Base-by-base conservation (phyloP, 163 green algal species). In the Chlorella variabilis region DNA sequence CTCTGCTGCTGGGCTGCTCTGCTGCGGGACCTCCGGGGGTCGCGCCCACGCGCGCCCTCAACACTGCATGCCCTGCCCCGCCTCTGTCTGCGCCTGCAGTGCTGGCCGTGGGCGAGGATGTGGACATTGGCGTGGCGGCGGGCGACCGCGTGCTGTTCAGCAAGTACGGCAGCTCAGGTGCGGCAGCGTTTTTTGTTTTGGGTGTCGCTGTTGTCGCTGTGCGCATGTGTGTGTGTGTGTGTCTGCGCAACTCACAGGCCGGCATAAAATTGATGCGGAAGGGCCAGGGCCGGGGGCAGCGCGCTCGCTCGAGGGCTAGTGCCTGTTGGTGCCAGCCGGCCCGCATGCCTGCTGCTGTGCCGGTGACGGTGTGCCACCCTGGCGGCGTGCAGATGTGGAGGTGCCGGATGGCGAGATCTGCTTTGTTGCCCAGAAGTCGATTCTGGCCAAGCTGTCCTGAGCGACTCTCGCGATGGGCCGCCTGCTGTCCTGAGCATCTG, bases 101-200 rank as follows among this genome's bases (percentile, higher is more conserved):
- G 45, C 45, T 92, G 68, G 83, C 89, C 9, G 78, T 88, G 27
- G 89, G 87, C 15, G 74, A 82, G n/a, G 85, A 89, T 13, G 87
- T 90, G 49, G 83, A 91, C 27, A 54, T 90, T 34, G 82, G 69
- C 29, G 80, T 92, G 39, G 83, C 81, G 5, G 58, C 65, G n/a
- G 89, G 89, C 65, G 88, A 91, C 83, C 83, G 62, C 38, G 87
- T 92, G 4, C 56, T 92, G 29, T 92, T 89, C 75, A 82, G 49
- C 66, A 92, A 92, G 82, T 92, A 91, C 83, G 76, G 73, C 59
- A 83, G 59, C 75, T 73, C 73, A n/a, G 73, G 69, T 76, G 42
- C 18, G 54, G 8, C 6, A 9, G 23, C 23, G 23, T 29, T 63
- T 6, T 11, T 15, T 63, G 54, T 29, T 63, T 29, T 63, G 54